Percentiles rank a stretch among this genome's conserved stretches.
Evolutionary conservation across 306 rosid genomes (phyloP).

Genomic region (Citrullus mucosospermus): DNA sequence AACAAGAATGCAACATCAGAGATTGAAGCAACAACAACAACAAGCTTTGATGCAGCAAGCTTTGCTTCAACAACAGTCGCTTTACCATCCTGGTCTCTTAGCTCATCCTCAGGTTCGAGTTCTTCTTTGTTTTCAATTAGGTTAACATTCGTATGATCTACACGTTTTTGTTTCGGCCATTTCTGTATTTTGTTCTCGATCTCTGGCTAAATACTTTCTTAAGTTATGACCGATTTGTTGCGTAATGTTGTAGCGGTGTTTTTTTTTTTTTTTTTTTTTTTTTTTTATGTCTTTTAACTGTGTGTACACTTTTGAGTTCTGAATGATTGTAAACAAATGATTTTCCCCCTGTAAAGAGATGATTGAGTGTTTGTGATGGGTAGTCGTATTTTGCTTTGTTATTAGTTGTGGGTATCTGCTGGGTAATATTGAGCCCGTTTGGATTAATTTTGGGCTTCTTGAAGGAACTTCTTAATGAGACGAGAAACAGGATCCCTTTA

Average conservation of each 20-base stretch:
- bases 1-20: constrained; percentile 76
- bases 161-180: neutral
- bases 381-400: neutral
- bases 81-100: constrained; percentile 86
- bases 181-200: neutral
- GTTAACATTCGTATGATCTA: neutral
- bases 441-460: neutral
- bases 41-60: constrained; percentile 99
- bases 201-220: neutral
- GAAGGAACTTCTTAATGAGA: neutral
- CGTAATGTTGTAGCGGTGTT: neutral
- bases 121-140: neutral
- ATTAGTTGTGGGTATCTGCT: neutral
- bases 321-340: neutral
- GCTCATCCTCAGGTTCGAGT: constrained; percentile 92
- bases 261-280: neutral
- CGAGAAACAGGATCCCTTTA: neutral
- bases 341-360: neutral
- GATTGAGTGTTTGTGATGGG: neutral
- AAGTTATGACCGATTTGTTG: neutral
- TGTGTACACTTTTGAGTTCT: neutral
- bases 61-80: constrained; percentile 88
- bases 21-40: constrained; percentile 82
- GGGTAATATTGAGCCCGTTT: neutral
- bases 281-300: too few relatives aligned